Evolutionary conservation across 371 early-diverging fungal species (phyloP).

Genomic region (Neoconidiobolus thromboides): DNA sequence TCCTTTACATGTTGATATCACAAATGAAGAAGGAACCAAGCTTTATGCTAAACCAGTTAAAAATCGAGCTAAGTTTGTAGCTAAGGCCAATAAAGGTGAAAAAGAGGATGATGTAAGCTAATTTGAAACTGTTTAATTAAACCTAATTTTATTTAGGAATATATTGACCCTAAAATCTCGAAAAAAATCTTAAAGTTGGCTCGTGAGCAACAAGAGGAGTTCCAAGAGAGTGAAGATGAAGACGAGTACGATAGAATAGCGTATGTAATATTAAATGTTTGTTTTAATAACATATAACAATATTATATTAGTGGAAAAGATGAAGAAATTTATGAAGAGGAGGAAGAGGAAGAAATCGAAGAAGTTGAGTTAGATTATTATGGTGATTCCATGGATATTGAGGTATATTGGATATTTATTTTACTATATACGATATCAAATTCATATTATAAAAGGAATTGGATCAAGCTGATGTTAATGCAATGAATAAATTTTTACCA

Average conservation of each 20-base stretch:
- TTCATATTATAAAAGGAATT: constrained; percentile 22
- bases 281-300: background rate
- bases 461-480: constrained; percentile 50
- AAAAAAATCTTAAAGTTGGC: constrained; percentile 73
- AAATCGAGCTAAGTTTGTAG: constrained; percentile 38
- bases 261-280: constrained; percentile 7
- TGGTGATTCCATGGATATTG: constrained; percentile 25
- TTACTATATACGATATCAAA: background rate
- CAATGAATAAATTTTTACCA: constrained; percentile 76
- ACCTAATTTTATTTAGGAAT: constrained; percentile 20
- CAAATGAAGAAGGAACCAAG: constrained; percentile 16
- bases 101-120: constrained; percentile 17
- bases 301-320: constrained; percentile 16
- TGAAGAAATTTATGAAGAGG: constrained; percentile 26
- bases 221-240: constrained; percentile 19
- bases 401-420: constrained; percentile 7
- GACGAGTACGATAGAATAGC: constrained; percentile 13
- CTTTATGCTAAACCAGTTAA: constrained; percentile 16
- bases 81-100: constrained; percentile 28
- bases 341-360: constrained; percentile 28
- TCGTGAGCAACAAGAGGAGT: constrained; percentile 79
- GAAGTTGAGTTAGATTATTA: constrained; percentile 21
- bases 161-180: constrained; percentile 76
- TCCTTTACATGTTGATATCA: constrained; percentile 53
- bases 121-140: constrained; percentile 1